Evolutionary conservation across 306 rosid genomes (phyloP).

Genomic region (Hippophae rhamnoides): DNA sequence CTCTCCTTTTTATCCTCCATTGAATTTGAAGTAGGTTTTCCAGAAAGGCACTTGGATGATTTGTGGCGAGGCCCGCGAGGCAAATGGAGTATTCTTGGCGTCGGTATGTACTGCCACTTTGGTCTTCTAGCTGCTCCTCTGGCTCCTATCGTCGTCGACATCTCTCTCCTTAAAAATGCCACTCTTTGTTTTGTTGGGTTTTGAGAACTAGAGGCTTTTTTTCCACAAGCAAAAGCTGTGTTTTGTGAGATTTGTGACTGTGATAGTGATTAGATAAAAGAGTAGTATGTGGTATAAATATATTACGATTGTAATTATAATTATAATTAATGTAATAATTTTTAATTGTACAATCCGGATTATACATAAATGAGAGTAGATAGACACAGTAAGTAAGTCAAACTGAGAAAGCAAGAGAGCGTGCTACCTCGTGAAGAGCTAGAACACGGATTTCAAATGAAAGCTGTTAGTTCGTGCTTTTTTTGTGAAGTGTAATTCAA

Average conservation of each 20-base stretch:
- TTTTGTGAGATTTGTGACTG: neutral
- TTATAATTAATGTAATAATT: no score
- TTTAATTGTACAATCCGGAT: no score
- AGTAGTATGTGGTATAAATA: neutral
- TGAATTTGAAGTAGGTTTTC: conserved; percentile 18
- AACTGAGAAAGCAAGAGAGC: conserved; percentile 28
- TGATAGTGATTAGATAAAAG: neutral
- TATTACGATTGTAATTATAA: no score
- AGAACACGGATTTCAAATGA: conserved; percentile 82
- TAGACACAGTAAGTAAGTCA: conserved; percentile 14
- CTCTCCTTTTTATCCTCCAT: conserved; percentile 20
- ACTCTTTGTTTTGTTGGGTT: conserved; percentile 3
- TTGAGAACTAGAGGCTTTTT: neutral
- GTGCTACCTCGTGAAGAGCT: conserved; percentile 87
- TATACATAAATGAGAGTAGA: conserved; percentile 3
- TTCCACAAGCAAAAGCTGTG: neutral
- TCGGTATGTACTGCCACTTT: conserved; percentile 67
- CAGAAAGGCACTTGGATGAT: conserved; percentile 19
- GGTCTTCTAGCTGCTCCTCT: conserved; percentile 38
- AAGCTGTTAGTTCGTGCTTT: conserved; percentile 25
- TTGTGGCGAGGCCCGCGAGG: conserved; percentile 71
- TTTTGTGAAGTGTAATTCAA: no score
- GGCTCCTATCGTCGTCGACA: conserved; percentile 23
- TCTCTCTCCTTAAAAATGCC: conserved; percentile 21
- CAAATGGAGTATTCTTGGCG: conserved; percentile 70